Evolutionary conservation across 805 yeast species (phyloP).

Genomic region (Candida khao-thaluensis): DNA sequence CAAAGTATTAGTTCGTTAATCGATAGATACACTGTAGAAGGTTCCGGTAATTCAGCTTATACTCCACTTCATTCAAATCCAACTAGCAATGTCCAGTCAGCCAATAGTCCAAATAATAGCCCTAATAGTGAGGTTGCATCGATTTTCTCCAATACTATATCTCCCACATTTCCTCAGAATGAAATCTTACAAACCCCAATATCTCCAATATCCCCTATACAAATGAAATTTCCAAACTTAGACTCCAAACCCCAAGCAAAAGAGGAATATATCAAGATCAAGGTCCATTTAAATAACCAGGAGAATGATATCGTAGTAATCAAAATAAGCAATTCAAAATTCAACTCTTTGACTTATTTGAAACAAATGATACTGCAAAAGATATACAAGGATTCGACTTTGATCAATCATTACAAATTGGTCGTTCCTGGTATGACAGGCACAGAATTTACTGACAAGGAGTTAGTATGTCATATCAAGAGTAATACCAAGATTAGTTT

Average conservation of each 20-base stretch:
- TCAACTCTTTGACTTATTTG: conserved; percentile 25
- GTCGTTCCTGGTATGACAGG: conserved; percentile 7
- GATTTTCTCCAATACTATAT: conserved; percentile 12
- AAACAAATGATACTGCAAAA: conserved; percentile 28
- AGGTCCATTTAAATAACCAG: conserved; percentile 24
- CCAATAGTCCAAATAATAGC: background rate
- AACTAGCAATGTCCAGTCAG: too few relatives aligned
- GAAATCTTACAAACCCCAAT: conserved; percentile 8
- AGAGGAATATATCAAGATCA: conserved; percentile 22
- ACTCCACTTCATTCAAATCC: too few relatives aligned
- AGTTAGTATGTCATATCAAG: conserved; percentile 18
- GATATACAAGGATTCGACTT: conserved; percentile 30
- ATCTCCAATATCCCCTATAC: conserved; percentile 12
- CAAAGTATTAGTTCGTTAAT: conserved; percentile 19
- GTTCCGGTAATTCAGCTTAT: too few relatives aligned
- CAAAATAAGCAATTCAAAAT: conserved; percentile 22
- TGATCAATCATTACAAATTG: conserved; percentile 28
- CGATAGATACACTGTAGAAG: conserved; percentile 1
- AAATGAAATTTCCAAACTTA: background rate
- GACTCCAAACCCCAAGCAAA: background rate
- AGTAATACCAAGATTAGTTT: conserved; percentile 24
- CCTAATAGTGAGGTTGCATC: background rate
- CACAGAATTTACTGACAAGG: conserved; percentile 13
- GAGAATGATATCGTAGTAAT: conserved; percentile 32
- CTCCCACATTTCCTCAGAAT: background rate